Evolutionary conservation across 2,329 filamentous ascomycete genomes (phyloP).

Genomic region (Zalaria obscura): DNA sequence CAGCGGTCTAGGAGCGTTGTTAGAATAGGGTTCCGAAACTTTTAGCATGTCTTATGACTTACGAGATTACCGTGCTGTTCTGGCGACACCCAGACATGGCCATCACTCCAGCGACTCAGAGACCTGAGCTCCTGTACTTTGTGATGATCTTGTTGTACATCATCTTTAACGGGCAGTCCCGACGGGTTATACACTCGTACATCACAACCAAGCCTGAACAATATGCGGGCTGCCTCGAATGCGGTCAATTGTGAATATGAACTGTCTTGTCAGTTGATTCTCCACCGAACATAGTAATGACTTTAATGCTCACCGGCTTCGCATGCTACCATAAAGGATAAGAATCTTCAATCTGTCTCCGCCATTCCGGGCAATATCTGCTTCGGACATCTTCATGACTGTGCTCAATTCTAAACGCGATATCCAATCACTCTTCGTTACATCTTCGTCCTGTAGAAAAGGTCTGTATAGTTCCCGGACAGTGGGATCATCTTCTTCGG

Average conservation of each 20-base stretch:
- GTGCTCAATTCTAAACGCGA: conserved; percentile 40
- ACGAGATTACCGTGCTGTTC: conserved; percentile 54
- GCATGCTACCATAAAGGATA: conserved; percentile 47
- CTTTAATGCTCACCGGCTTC: conserved; percentile 23
- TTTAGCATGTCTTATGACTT: conserved; percentile 7
- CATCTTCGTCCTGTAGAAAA: conserved; percentile 33
- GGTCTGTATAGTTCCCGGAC: conserved; percentile 40
- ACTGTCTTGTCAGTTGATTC: conserved; percentile 14
- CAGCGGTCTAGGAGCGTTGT: conserved; percentile 32
- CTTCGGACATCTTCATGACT: conserved; percentile 35
- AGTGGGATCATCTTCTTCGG: conserved; percentile 30
- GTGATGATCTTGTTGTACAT: conserved; percentile 39
- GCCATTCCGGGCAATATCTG: conserved; percentile 24
- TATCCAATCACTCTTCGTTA: conserved; percentile 39
- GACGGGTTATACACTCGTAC: conserved; percentile 48
- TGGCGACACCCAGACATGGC: conserved; percentile 50
- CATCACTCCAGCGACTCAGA: conserved; percentile 50
- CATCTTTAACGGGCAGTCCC: conserved; percentile 49
- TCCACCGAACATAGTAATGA: not conserved
- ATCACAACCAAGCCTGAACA: conserved; percentile 51
- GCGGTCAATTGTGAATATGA: conserved; percentile 49
- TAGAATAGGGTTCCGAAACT: not conserved
- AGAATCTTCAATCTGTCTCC: conserved; percentile 38
- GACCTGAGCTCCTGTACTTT: conserved; percentile 50
- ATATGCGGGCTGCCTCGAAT: conserved; percentile 44